A percentile compares a stretch with the other conserved stretches of the same genome.
These are phyloP conservation scores for Tricholoma saponaceum DNA, from an alignment of 768 basidiomycete species.

Conservation along the genomic window DNA sequence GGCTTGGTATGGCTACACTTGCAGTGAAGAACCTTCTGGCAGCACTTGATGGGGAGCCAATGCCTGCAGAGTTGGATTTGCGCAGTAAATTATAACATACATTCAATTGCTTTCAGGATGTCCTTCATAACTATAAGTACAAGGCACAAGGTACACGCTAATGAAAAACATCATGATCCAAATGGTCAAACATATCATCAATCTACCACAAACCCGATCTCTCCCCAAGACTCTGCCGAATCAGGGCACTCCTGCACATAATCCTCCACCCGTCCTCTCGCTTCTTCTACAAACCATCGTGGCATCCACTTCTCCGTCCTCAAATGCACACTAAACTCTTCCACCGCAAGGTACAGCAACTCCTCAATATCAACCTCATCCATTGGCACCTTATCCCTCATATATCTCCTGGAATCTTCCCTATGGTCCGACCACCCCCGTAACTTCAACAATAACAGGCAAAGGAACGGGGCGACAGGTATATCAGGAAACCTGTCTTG, in stretches of 20 bases:
- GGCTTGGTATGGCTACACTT: conserved; percentile 75
- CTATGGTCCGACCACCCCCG: conserved; percentile 40
- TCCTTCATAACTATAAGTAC: too few relatives aligned
- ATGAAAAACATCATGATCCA: too few relatives aligned
- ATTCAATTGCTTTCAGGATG: too few relatives aligned
- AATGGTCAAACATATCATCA: neutral
- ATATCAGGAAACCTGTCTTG: conserved; percentile 20
- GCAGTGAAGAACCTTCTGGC: conserved; percentile 68
- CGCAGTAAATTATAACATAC: conserved; percentile 8
- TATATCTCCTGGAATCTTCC: conserved; percentile 22
- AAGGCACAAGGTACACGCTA: too few relatives aligned
- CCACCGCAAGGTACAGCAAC: conserved; percentile 33
- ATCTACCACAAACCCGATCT: conserved; percentile 7
- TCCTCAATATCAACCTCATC: conserved; percentile 40
- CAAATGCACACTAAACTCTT: conserved; percentile 17
- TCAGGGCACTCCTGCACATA: conserved; percentile 14
- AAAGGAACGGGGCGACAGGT: conserved; percentile 35
- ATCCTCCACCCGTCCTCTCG: conserved; percentile 18
- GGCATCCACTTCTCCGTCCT: conserved; percentile 25
- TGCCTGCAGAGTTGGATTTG: conserved; percentile 49
- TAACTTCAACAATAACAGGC: conserved; percentile 37
- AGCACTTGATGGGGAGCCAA: conserved; percentile 43
- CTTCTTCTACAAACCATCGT: conserved; percentile 22
- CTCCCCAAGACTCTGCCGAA: conserved; percentile 3
- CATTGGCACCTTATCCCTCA: conserved; percentile 32